phyloP scores from a whole-genome alignment of 2,329 filamentous ascomycete species.

The Paraphaeosphaeria sporulosa region DNA sequence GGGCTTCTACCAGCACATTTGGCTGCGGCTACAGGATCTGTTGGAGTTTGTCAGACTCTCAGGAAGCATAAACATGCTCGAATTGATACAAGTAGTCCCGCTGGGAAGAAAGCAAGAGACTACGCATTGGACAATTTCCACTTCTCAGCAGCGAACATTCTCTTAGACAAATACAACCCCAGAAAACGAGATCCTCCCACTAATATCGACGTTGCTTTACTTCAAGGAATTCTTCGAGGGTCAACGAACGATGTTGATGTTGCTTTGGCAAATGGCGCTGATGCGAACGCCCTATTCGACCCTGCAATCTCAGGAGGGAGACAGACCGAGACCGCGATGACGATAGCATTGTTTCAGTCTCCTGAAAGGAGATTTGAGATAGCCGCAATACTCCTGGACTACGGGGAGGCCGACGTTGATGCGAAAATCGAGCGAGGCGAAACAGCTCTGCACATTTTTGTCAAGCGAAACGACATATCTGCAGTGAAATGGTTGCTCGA shows the following conservation, averaged over 20 bases:
- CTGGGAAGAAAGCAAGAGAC: not conserved
- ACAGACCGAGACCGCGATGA: not conserved
- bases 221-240: too few relatives aligned
- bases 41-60: not conserved
- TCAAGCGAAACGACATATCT: not conserved
- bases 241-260: too few relatives aligned
- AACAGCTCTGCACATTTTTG: conserved; percentile 4
- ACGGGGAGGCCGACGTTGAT: not conserved
- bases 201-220: too few relatives aligned
- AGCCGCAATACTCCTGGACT: not conserved
- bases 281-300: not conserved
- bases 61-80: not conserved
- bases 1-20: conserved; percentile 1
- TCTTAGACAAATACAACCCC: not conserved
- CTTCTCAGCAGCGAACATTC: not conserved
- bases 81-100: not conserved
- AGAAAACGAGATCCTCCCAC: too few relatives aligned
- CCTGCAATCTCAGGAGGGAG: not conserved
- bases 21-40: conserved; percentile 1
- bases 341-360: not conserved
- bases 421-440: not conserved
- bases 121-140: conserved; percentile 1
- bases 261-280: not conserved
- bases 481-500: not conserved
- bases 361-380: not conserved